phyloP scores from a whole-genome alignment of 1,139 yeast genomes.

The Saccharomyces pastorianus region DNA sequence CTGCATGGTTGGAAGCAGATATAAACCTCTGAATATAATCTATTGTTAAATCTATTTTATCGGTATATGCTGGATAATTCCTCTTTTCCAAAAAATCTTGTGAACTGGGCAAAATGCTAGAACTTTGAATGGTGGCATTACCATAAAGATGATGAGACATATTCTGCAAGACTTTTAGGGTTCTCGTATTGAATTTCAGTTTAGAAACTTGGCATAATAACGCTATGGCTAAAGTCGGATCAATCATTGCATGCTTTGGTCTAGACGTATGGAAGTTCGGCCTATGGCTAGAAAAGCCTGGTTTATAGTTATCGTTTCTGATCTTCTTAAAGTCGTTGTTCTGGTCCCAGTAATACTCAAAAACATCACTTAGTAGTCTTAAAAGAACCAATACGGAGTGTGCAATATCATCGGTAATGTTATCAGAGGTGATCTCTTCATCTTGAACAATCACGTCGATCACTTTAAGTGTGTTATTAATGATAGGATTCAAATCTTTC shows the following conservation, averaged over 20 bases:
- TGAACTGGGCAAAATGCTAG: constrained; percentile 15
- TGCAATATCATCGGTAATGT: constrained; percentile 13
- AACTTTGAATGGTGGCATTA: constrained; percentile 10
- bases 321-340: constrained; percentile 8
- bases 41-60: constrained; percentile 22
- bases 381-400: constrained; percentile 22
- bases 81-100: constrained; percentile 14
- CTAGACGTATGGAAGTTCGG: constrained; percentile 21
- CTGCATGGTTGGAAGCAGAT: constrained; percentile 28
- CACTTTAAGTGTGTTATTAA: constrained; percentile 16
- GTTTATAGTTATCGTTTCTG: constrained; percentile 3
- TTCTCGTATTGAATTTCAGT: constrained; percentile 19
- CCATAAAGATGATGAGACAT: constrained; percentile 18
- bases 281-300: constrained; percentile 26
- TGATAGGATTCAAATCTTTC: constrained; percentile 16
- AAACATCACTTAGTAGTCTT: constrained; percentile 24
- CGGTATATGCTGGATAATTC: constrained; percentile 13
- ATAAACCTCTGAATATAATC: constrained; percentile 22
- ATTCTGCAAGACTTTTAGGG: constrained; percentile 14
- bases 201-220: constrained; percentile 14
- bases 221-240: constrained; percentile 14
- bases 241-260: constrained; percentile 19
- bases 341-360: constrained; percentile 26
- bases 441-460: constrained; percentile 19
- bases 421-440: constrained; percentile 11